Evolutionary conservation across 306 rosid species (phyloP).

Genomic region (Lathyrus oleraceus): DNA sequence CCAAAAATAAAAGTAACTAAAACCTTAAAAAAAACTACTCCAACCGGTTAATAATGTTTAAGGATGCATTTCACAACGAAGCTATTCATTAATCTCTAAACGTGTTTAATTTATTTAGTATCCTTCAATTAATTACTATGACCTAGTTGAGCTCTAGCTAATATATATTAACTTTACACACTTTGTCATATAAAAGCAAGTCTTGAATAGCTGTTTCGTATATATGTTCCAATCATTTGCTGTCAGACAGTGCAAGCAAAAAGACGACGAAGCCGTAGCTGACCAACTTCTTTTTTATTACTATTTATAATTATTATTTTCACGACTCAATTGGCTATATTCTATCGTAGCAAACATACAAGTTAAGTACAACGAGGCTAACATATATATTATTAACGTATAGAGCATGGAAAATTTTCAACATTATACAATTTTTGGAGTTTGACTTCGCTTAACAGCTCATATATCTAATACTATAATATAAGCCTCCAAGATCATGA

Average conservation of each 20-base stretch:
- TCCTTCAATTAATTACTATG: too few relatives aligned
- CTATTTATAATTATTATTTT: conserved; percentile 32
- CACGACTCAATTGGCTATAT: conserved; percentile 12
- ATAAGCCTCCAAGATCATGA: conserved; percentile 47
- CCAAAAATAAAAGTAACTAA: too few relatives aligned
- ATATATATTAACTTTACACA: background rate
- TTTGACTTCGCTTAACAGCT: conserved; percentile 76
- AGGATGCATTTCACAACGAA: background rate
- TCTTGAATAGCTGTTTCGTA: conserved; percentile 10
- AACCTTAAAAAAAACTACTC: too few relatives aligned
- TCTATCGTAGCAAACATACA: conserved; percentile 14
- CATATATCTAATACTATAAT: conserved; percentile 42
- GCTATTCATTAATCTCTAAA: background rate
- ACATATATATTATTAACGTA: conserved; percentile 48
- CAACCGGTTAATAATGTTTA: too few relatives aligned
- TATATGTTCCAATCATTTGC: conserved; percentile 54
- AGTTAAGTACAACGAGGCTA: conserved; percentile 53
- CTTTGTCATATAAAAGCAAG: background rate
- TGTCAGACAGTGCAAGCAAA: conserved; percentile 39
- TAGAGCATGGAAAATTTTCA: conserved; percentile 2
- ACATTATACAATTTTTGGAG: conserved; percentile 38
- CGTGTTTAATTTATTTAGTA: background rate
- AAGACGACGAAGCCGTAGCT: conserved; percentile 25
- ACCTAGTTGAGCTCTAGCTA: background rate
- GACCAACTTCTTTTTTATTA: conserved; percentile 30